A percentile compares a stretch with the other conserved stretches of the same genome.
Evolutionary conservation across 768 basidiomycete genomes (phyloP).

Genomic region (Tricholoma sp.): DNA sequence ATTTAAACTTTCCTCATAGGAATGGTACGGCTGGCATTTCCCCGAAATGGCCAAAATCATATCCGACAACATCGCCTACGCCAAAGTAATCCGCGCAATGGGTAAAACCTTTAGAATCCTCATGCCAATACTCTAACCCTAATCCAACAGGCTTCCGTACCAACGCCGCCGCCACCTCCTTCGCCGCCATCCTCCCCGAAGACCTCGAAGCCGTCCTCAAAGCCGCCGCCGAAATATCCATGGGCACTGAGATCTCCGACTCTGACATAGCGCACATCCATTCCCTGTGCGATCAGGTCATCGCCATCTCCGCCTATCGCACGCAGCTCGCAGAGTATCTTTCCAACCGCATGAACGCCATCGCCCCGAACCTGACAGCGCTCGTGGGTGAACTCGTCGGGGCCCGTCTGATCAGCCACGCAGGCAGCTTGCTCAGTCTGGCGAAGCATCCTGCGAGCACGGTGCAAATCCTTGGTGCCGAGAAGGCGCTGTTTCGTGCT

Average conservation of each 20-base stretch:
- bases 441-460: constrained; percentile 98
- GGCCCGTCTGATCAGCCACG: constrained; percentile 90
- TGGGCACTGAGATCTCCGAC: constrained; percentile 99
- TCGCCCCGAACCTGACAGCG: constrained; percentile 94
- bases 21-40: constrained; percentile 99
- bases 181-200: constrained; percentile 90
- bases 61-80: constrained; percentile 94
- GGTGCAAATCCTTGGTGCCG: constrained; percentile 96
- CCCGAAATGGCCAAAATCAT: constrained; percentile 99
- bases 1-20: constrained; percentile 42
- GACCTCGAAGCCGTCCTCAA: constrained; percentile 94
- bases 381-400: constrained; percentile 91
- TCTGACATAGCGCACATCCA: constrained; percentile 96
- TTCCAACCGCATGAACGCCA: constrained; percentile 95
- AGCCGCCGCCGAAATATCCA: constrained; percentile 94
- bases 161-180: constrained; percentile 81
- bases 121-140: not conserved
- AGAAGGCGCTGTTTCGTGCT: constrained; percentile 96
- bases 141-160: constrained; percentile 77
- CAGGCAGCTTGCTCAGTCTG: constrained; percentile 90
- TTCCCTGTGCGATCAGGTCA: constrained; percentile 96
- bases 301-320: constrained; percentile 93
- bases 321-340: constrained; percentile 95
- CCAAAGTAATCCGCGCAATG: constrained; percentile 89
- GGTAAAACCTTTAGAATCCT: constrained; percentile 39